phyloP scores from a whole-genome alignment of 257 asterid genomes.

The Ehretia macrophylla region DNA sequence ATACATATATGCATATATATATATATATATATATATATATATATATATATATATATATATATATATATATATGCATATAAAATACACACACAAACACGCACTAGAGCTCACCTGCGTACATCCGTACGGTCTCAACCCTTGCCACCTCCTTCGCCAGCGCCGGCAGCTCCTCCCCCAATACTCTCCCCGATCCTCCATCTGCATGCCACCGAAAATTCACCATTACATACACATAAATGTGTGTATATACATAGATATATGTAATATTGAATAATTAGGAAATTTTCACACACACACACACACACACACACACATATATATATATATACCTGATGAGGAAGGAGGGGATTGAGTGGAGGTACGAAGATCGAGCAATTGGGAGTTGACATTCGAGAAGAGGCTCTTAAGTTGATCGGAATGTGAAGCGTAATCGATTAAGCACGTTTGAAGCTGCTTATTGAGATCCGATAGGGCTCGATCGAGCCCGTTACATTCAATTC shows the following conservation, averaged over 20 bases:
- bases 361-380: slow-evolving; percentile 52
- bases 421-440: slow-evolving; percentile 49
- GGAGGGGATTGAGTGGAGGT: slow-evolving; percentile 31
- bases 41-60: no score
- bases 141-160: slow-evolving; percentile 96
- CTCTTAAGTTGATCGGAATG: slow-evolving; percentile 44
- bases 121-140: slow-evolving; percentile 83
- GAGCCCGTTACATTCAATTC: slow-evolving; percentile 49
- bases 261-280: no score
- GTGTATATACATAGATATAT: no score
- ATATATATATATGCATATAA: no score
- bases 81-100: no score
- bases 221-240: no score
- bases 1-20: no score
- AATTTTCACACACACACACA: no score
- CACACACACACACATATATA: background rate
- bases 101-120: slow-evolving; percentile 63
- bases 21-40: no score
- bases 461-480: slow-evolving; percentile 57
- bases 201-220: background rate
- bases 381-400: slow-evolving; percentile 37
- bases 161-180: slow-evolving; percentile 78
- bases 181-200: slow-evolving; percentile 60
- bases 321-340: background rate
- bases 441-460: slow-evolving; percentile 37